Conservation (phyloP, 495 filamentous ascomycete genomes). For the Aspergillus campestris region DNA sequence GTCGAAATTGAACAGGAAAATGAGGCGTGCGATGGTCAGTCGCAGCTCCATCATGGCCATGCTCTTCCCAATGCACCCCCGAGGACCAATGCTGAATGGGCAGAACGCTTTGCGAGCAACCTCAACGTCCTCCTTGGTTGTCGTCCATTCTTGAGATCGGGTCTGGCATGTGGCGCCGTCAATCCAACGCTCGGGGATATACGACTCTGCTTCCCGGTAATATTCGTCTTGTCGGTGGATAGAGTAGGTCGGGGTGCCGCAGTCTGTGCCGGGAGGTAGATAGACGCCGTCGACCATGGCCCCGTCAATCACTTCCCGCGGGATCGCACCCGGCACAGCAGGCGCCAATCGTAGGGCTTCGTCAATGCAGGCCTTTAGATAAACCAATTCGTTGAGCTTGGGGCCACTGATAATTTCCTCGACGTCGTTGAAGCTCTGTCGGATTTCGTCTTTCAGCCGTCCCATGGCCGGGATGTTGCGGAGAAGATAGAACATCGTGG, state of each 20-base stretch:
- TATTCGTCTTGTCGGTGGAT: constrained; percentile 49
- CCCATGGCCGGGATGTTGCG: constrained; percentile 38
- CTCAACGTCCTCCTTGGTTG: constrained; percentile 31
- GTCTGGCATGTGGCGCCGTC: constrained; percentile 26
- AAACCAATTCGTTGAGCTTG: constrained; percentile 30
- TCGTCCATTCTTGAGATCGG: constrained; percentile 16
- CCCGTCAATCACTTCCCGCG: constrained; percentile 49
- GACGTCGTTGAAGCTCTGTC: constrained; percentile 24
- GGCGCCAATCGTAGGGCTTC: constrained; percentile 59
- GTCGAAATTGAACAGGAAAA: constrained; percentile 40
- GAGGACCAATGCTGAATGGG: constrained; percentile 49
- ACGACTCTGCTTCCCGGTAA: constrained; percentile 42
- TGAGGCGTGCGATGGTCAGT: constrained; percentile 39
- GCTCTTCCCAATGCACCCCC: constrained; percentile 50
- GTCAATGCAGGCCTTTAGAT: constrained; percentile 45
- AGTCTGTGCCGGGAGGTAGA: constrained; percentile 43
- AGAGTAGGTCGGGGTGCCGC: constrained; percentile 45
- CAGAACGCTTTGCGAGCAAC: constrained; percentile 39
- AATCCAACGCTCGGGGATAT: constrained; percentile 49
- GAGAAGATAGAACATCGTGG: constrained; percentile 55
- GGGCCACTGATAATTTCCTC: constrained; percentile 36
- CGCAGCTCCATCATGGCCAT: constrained; percentile 50
- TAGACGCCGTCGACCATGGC: constrained; percentile 43
- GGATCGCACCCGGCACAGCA: constrained; percentile 47
- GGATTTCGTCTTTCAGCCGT: constrained; percentile 43